These are phyloP conservation scores for Hevea brasiliensis DNA, from an alignment of 345 rosid genomes.

Conservation along the genomic window DNA sequence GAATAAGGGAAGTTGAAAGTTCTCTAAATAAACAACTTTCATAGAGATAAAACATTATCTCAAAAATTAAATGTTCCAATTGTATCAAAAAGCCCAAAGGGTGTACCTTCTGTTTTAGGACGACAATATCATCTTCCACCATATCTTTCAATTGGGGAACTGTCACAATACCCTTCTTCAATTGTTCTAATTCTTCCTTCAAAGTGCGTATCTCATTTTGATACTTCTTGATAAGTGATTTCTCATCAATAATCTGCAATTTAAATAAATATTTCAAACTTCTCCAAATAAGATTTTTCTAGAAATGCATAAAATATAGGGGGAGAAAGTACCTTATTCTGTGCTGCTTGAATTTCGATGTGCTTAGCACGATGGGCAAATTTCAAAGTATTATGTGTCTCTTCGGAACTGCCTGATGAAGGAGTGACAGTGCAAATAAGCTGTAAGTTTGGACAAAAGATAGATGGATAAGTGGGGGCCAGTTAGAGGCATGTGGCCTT, in stretches of 20 bases:
- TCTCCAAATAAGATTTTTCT: slow-evolving; percentile 1
- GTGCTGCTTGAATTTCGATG: slow-evolving; percentile 93
- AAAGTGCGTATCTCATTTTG: slow-evolving; percentile 88
- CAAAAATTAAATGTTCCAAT: slow-evolving; percentile 13
- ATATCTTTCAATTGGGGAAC: slow-evolving; percentile 65
- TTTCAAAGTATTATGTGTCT: slow-evolving; percentile 96
- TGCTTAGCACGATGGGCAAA: slow-evolving; percentile 99
- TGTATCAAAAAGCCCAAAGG: slow-evolving; percentile 7
- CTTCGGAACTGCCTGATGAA: slow-evolving; percentile 91
- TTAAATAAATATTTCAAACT: slow-evolving; percentile 23
- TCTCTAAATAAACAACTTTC: slow-evolving; percentile 3
- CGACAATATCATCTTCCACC: slow-evolving; percentile 75
- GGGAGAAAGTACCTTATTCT: slow-evolving; percentile 71
- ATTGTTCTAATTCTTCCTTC: slow-evolving; percentile 90
- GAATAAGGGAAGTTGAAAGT: not conserved
- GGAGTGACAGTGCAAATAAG: slow-evolving; percentile 99
- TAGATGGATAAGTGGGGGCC: slow-evolving; percentile 18
- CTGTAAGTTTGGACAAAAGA: slow-evolving; percentile 50
- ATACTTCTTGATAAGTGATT: slow-evolving; percentile 95
- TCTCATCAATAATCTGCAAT: slow-evolving; percentile 92
- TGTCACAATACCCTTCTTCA: slow-evolving; percentile 77
- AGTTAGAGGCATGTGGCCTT: not conserved
- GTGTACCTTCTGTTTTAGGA: slow-evolving; percentile 86
- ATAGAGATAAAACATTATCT: slow-evolving; percentile 6
- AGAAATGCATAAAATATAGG: not conserved